Conservation (phyloP, 768 basidiomycete species). For the Lentinula boryana region DNA sequence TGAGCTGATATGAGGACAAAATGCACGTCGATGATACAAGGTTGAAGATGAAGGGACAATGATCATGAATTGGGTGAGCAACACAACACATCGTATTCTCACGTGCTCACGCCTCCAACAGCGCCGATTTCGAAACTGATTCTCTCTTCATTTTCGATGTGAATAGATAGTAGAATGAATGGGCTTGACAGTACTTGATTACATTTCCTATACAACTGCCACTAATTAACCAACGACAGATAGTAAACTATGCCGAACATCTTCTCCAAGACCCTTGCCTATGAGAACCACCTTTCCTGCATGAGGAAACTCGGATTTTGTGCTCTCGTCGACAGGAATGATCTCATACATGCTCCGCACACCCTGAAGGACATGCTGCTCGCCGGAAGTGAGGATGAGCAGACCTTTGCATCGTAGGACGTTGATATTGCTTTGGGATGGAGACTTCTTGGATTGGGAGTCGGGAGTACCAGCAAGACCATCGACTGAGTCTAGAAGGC, state of each 20-base stretch:
- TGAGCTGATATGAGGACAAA: too few species aligned
- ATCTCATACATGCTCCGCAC: slow-evolving; percentile 90
- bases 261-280: slow-evolving; percentile 67
- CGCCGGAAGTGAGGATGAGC: slow-evolving; percentile 47
- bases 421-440: slow-evolving; percentile 29
- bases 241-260: slow-evolving; percentile 40
- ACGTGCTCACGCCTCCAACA: too few species aligned
- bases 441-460: neutral
- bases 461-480: slow-evolving; percentile 6
- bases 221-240: neutral
- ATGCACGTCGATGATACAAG: too few species aligned
- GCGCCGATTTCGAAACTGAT: too few species aligned
- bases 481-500: slow-evolving; percentile 28
- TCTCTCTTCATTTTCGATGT: too few species aligned
- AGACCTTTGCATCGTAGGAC: slow-evolving; percentile 89
- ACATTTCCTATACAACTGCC: too few species aligned
- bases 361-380: slow-evolving; percentile 79
- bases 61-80: too few species aligned
- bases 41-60: too few species aligned
- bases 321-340: slow-evolving; percentile 25
- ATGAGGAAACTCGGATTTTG: slow-evolving; percentile 44
- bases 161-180: too few species aligned
- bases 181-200: too few species aligned
- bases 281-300: slow-evolving; percentile 84
- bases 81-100: too few species aligned